Base-by-base conservation (phyloP, 306 rosid species). In the Amphicarpaea edgeworthii region DNA sequence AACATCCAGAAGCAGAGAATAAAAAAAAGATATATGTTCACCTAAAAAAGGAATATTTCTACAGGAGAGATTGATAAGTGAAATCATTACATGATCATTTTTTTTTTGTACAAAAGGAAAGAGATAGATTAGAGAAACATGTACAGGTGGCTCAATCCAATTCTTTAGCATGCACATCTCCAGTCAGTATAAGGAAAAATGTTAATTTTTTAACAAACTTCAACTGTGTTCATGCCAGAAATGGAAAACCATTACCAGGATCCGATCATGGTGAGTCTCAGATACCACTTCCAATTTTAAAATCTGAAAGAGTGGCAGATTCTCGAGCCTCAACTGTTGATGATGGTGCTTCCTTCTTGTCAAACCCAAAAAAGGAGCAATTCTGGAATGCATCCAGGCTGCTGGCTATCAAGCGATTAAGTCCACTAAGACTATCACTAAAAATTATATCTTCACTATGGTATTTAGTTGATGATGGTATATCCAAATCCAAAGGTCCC, bases 331-430 rank as follows among this genome's bases (percentile, higher is more conserved):
- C 95, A n/a, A 70, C 86, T 62, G 88, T 75, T 45, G 93, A 66
- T 45, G 93, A 66, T 40, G 89, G 74, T 40, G 92, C 24, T 79
- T 95, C 99, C 86, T 88, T 94, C 94, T 94, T 95, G 81, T 95
- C 96, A 49, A 87, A 32, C 60, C 93, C 93, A 23, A 95, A 92
- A 87, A 95, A 95, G 9, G 97, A 92, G 82, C 97, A 95, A 85
- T 89, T 95, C 88, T 95, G 99, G 85, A 95, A 95, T 47, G 99
- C 97, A 84, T 95, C 99, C 77, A 95, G 85, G 81, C 99, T 95
- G 93, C 96, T 95, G 67, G 97, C 99, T 84, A 95, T 95, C 73
- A 95, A 87, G 73, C 93, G 97, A 84, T 90, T 95, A 88, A 95
- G 79, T 20, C 97, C 96, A 73, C 97, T 83, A 53, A 93, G 97